Evolutionary conservation across 2,329 filamentous ascomycete genomes (phyloP), one percentile per base, ranked within the genome.

Genomic region (Neurospora sp.): DNA sequence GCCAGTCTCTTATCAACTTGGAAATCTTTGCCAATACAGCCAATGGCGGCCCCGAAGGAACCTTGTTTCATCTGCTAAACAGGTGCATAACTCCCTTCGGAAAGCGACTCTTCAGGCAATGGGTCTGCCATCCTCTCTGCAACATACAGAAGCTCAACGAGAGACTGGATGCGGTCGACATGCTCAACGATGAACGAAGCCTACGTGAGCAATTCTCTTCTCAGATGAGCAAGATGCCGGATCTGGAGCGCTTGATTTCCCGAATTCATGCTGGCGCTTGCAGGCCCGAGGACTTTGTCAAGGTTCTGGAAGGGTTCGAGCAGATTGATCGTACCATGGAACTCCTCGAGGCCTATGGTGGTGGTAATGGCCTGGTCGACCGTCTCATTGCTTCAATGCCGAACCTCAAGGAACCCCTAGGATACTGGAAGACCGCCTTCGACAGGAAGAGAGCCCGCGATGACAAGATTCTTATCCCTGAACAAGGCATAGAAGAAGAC

Each of bases 1-100:
- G 96, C 0, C 96, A 99, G 78, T 98, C 94, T 28, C 84, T 99
- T 75, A 96, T 97, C 83, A 99, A 99, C 77, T 88, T 99, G n/a
- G 96, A 99, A 78, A 88, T 99, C 5, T 99, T 99, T 75, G 87
- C 93, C 75, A 99, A 99, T 80, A 94, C 91, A 0, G 93, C 91
- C 74, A 95, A 97, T 77, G 95, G 94, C 8, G 89, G 92, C 15
- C 79, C 85, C 0, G 91, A 97, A 46, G 96, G 96, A 6, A 98
- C 96, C 0, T 82, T 99, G 1, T 99, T 98, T 80, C 87, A 87
- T 68, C 88, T 99, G 73, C 86, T 99, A 68, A 98, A 99, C 79
- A 89, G 93, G 68, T 99, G 96, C 78, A 91, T 97, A 72, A 98
- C 96, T 3, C 95, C 96, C 0, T 99, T 99, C 77, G 96, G 96